These are phyloP conservation scores for Trametes elegans DNA, from an alignment of 768 basidiomycete genomes.

Conservation along the genomic window DNA sequence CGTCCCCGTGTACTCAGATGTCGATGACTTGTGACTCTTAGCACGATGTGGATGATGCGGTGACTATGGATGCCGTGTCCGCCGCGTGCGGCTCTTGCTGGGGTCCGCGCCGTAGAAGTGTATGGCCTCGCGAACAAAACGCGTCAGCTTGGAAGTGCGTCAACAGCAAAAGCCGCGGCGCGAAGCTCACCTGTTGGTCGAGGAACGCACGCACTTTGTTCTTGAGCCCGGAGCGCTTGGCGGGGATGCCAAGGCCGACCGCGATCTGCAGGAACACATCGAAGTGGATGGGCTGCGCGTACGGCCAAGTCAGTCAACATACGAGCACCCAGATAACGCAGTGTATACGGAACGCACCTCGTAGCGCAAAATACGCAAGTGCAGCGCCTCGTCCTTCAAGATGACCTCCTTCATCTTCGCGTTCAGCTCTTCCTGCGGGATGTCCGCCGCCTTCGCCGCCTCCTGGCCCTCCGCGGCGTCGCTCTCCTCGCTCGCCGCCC, in stretches of 20 bases:
- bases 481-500: conserved; percentile 6
- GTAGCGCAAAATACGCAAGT: conserved; percentile 60
- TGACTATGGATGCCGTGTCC: conserved; percentile 18
- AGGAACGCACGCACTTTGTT: conserved; percentile 47
- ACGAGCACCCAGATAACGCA: background rate
- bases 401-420: conserved; percentile 41
- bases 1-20: background rate
- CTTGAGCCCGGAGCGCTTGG: conserved; percentile 32
- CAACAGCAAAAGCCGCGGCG: background rate
- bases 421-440: conserved; percentile 43
- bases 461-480: background rate
- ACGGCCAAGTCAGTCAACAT: background rate
- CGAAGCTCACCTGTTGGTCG: conserved; percentile 48
- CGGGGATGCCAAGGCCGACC: conserved; percentile 25
- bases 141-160: too few relatives aligned
- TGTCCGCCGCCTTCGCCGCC: conserved; percentile 18
- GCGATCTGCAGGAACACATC: conserved; percentile 49
- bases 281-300: conserved; percentile 59
- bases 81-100: conserved; percentile 26
- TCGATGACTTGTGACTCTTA: background rate
- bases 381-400: conserved; percentile 42
- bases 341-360: conserved; percentile 55
- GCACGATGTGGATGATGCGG: background rate
- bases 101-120: conserved; percentile 47
- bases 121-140: conserved; percentile 41